Base-by-base conservation (phyloP, 306 rosid genomes). In the Senna tora region DNA sequence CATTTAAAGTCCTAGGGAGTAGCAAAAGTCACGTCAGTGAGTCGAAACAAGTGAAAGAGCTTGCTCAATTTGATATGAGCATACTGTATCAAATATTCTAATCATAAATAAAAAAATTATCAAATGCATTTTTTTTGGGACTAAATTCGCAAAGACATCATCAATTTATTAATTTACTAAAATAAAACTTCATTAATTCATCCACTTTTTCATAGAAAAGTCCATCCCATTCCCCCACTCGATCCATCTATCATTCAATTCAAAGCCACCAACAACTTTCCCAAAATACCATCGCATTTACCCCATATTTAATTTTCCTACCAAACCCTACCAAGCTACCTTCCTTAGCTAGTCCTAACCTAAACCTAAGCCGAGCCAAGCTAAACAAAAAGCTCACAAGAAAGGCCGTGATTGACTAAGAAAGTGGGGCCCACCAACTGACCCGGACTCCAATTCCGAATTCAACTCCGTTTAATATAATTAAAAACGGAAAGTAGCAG, bases 381-480 rank as follows among this genome's bases (percentile, higher is more conserved):
- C 63, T 64, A 61, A 67, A 61, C 46, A 16, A 43, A 68, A 75
- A 28, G 42, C 10, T 16, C 71, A 65, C 16, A 67, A 59, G 16
- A 46, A 59, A 63, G 80, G 80, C 86, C 84, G 86, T 71, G 87
- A 88, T 69, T 87, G 91, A 85, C 83, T 65, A 77, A 43, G 82
- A 60, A 1, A 15, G 71, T 67, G 86, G 90, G 90, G 71, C 87
- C 78, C 80, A 50, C 75, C 71, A 60, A 34, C 78, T 77, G 80
- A 67, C 75, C 96, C 97, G 96, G 97, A 89, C 79, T 77, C 79
- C 65, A 86, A 82, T 12, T 45, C 67, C 32, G 11, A 67, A 85
- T 92, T 78, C 80, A 89, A 83, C 73, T 39, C 34, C 51, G 73
- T 85, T 86, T 78, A 81, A 77, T 77, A 39, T 2, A 42, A 74